Percentiles rank a stretch among this genome's conserved stretches.
phyloP scores from a whole-genome alignment of 179 eudicot genomes.

The Patellifolia procumbens region DNA sequence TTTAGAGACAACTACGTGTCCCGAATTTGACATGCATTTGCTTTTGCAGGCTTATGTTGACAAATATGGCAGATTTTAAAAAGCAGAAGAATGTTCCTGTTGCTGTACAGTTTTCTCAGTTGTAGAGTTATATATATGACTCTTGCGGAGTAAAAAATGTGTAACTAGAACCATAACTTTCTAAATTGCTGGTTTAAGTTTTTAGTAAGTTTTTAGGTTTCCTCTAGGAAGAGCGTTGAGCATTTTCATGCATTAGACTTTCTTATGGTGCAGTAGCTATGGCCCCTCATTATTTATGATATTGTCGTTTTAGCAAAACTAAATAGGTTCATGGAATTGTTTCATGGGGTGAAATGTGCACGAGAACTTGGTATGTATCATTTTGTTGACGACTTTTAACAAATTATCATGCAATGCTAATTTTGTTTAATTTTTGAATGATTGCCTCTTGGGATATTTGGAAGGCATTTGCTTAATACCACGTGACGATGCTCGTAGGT shows the following conservation, averaged over 20 bases:
- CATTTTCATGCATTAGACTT: conserved; percentile 9
- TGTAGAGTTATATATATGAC: conserved; percentile 1
- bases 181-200: conserved; percentile 13
- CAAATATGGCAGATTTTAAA: conserved; percentile 70
- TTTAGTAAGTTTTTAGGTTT: background rate
- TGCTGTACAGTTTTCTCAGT: conserved; percentile 20
- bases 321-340: background rate
- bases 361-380: background rate
- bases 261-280: background rate
- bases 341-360: no score
- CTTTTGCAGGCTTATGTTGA: conserved; percentile 81
- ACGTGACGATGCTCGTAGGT: no score
- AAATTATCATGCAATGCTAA: background rate
- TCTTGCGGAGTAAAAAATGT: conserved; percentile 12
- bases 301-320: background rate
- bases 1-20: background rate
- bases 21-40: conserved; percentile 29
- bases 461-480: no score
- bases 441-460: no score
- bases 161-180: conserved; percentile 15
- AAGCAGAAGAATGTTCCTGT: conserved; percentile 28
- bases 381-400: background rate
- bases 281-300: background rate
- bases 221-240: conserved; percentile 15
- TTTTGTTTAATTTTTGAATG: no score